Base-by-base conservation (phyloP, 768 basidiomycete genomes). In the Podaxis rugospora region DNA sequence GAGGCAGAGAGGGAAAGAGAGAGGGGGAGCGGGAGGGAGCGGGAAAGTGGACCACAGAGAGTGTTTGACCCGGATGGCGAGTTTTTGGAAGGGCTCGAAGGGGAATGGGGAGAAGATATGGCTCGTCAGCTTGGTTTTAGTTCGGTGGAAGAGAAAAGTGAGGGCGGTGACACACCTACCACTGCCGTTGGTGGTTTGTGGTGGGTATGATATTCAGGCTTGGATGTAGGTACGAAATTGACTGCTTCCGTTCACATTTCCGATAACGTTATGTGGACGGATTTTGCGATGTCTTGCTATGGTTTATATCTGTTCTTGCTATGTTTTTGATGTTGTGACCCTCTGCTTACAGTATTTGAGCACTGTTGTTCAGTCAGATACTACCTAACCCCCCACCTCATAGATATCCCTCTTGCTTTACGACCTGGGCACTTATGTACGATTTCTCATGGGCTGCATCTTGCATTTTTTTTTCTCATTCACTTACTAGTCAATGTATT, bases 101-200 rank as follows among this genome's bases (percentile, higher is more conserved):
- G 59, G 13, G 59, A 61, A 35, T 61, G 59, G 59, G 59, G 47
- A 4, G 59, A 61, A 16, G 59, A 61, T 49, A 61, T 61, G 59
- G 59, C 59, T 2, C 42, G 59, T 1, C 42, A 37, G 46, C 32
- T 61, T n/a, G 59, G 59, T 5, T 55, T 61, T 9, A 28, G 32
- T 11, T 23, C 35, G 10, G 23, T 36, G 13, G 59, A 61, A 21
- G 59, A 61, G 39, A 61, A 61, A 27, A 61, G 23, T 55, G 59
- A 61, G 7, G 59, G 59, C 21, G 27, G n/a, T 47, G 59, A 37
- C 5, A 51, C 50, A 0, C 18, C 50, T 4, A 49, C 56, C 16
- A 13, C 23, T 57, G 40, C 10, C 14, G 36, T 11, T 11, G n/a
- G 52, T 54, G 52, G 52, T 1, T 27, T 28, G 7, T 61, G 59